Evolutionary conservation across 768 basidiomycete genomes (phyloP), one percentile per base, ranked within the genome.

Genomic region (Lepiota venenata): DNA sequence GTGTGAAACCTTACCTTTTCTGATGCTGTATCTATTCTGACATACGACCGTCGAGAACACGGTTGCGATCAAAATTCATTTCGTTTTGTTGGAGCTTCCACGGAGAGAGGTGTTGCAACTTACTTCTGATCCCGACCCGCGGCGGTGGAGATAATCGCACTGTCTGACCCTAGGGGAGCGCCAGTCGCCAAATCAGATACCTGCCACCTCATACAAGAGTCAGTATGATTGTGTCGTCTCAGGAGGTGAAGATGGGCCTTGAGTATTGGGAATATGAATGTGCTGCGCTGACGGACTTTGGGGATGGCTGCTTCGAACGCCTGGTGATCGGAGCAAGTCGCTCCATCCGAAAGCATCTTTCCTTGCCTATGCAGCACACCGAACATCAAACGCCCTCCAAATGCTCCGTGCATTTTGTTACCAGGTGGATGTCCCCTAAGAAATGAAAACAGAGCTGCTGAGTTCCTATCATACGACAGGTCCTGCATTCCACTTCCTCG

Each of bases 241-340:
- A 42, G 37, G 50, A 21, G 50, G 36, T 25, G 20, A 46, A 43
- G 40, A 18, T 43, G 29, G 39, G 20, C 39, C 40, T 51, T 27
- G 32, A 15, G 18, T n/a, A 8, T 42, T 55, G 42, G 25, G 36
- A 54, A 20, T 36, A 47, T 47, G 32, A 37, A 12, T 35, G 14
- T 20, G 22, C 42, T 37, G 37, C 41, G 56, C 25, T 40, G 56
- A 56, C 42, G 50, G 49, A 43, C 21, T 56, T 50, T 51, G 43
- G 35, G 29, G 29, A 47, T 18, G 25, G 39, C 16, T 32, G 27
- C 20, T 25, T n/a, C 22, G 41, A 39, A 35, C 12, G 43, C 21
- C 59, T 43, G 57, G 52, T 67, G 68, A 69, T 73, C 71, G 73
- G 73, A 71, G 67, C 63, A 71, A 64, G 52, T 65, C 70, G 70